phyloP scores from a whole-genome alignment of 2,329 filamentous ascomycete genomes.

The Stagonosporopsis vannaccii region DNA sequence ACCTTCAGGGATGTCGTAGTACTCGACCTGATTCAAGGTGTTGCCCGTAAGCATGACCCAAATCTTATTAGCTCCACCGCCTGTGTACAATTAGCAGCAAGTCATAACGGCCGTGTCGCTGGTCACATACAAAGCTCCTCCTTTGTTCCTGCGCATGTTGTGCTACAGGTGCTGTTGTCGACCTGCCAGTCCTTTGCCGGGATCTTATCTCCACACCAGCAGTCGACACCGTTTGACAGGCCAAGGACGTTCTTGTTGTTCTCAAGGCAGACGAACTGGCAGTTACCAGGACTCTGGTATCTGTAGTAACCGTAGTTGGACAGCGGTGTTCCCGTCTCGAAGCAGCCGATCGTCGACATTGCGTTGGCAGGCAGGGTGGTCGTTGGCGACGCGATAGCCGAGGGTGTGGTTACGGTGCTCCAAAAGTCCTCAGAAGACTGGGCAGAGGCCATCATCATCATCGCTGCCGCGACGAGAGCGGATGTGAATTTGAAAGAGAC shows the following conservation, averaged over 20 bases:
- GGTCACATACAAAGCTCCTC: slow-evolving; percentile 68
- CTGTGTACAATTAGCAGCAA: slow-evolving; percentile 50
- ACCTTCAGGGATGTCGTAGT: slow-evolving; percentile 37
- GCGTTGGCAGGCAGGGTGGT: slow-evolving; percentile 35
- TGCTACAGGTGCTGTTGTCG: slow-evolving; percentile 67
- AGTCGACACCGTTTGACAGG: slow-evolving; percentile 67
- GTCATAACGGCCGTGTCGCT: not conserved
- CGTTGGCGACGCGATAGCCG: slow-evolving; percentile 41
- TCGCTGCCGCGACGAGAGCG: slow-evolving; percentile 41
- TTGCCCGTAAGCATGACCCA: slow-evolving; percentile 62
- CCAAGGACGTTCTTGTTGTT: slow-evolving; percentile 66
- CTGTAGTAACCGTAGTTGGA: slow-evolving; percentile 57
- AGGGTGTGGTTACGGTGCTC: slow-evolving; percentile 26
- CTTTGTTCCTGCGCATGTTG: slow-evolving; percentile 69
- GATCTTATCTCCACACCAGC: slow-evolving; percentile 75
- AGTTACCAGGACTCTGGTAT: slow-evolving; percentile 64
- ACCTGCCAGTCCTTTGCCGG: slow-evolving; percentile 65
- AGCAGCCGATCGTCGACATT: slow-evolving; percentile 59
- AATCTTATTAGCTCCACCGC: slow-evolving; percentile 63
- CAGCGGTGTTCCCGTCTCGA: slow-evolving; percentile 56
- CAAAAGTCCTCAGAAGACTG: slow-evolving; percentile 27
- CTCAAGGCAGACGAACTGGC: slow-evolving; percentile 59
- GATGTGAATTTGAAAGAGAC: slow-evolving; percentile 41
- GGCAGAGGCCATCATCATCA: slow-evolving; percentile 38
- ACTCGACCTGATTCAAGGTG: slow-evolving; percentile 48